A percentile compares a stretch with the other conserved stretches of the same genome.
Evolutionary conservation across 192 early-diverging fungal species (phyloP).

Genomic region (Phlyctochytrium arcticum): DNA sequence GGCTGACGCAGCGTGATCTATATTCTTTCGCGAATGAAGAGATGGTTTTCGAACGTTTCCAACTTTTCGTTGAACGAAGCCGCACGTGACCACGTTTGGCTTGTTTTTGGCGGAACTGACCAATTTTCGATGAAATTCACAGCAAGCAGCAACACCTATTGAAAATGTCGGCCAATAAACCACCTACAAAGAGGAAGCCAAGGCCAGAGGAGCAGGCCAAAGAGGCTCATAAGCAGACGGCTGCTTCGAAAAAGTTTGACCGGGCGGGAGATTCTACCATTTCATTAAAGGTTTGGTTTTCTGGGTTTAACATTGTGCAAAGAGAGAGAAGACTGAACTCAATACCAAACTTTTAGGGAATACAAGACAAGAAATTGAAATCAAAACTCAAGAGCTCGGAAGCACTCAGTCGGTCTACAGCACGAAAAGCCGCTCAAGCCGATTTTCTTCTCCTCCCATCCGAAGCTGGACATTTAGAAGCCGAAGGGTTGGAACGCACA

Average conservation of each 20-base stretch:
- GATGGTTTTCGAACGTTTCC: no score
- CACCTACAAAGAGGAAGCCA: background rate
- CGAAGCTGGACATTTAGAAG: slow-evolving; percentile 73
- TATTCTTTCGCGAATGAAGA: no score
- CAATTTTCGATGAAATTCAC: no score
- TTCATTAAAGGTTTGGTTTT: background rate
- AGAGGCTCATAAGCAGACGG: slow-evolving; percentile 4
- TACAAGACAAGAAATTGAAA: slow-evolving; percentile 67
- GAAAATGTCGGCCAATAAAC: background rate
- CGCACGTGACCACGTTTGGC: no score
- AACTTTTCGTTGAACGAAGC: no score
- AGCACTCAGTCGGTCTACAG: slow-evolving; percentile 61
- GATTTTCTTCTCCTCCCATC: slow-evolving; percentile 77
- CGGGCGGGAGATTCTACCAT: background rate
- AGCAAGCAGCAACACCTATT: background rate
- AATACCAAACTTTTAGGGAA: background rate
- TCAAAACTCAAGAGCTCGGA: slow-evolving; percentile 57
- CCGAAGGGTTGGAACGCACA: slow-evolving; percentile 87
- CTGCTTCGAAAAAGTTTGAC: slow-evolving; percentile 20
- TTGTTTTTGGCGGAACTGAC: no score
- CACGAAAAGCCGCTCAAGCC: slow-evolving; percentile 65
- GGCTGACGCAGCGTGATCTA: no score
- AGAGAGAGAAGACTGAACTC: background rate
- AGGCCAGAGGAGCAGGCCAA: background rate
- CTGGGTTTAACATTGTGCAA: background rate